Evolutionary conservation across 352 stramenopile species (phyloP).

Genomic region (Elongisporangium undulatum): DNA sequence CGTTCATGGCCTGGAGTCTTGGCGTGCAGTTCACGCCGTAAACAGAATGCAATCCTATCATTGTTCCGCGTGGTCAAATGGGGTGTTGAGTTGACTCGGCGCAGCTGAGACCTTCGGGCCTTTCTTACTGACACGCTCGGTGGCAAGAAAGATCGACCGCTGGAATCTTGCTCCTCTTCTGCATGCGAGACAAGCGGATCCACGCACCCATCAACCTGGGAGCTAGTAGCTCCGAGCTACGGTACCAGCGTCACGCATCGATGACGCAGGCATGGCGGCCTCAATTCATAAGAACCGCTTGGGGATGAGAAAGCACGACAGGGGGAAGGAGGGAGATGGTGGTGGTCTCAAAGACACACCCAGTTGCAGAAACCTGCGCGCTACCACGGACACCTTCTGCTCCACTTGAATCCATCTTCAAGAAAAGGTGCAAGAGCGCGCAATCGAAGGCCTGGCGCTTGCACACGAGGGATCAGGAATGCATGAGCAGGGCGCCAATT

Average conservation of each 20-base stretch:
- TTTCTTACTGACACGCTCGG: neutral
- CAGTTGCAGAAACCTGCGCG: neutral
- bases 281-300: too few species aligned
- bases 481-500: neutral
- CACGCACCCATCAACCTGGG: neutral
- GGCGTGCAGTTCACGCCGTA: constrained; percentile 40
- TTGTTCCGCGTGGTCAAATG: neutral
- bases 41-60: constrained; percentile 1
- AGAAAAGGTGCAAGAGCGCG: constrained; percentile 1
- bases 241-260: neutral
- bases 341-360: neutral
- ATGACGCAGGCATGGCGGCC: neutral
- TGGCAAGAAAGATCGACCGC: neutral
- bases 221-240: too few species aligned
- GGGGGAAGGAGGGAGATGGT: neutral
- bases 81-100: neutral
- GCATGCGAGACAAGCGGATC: neutral
- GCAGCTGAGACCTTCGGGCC: neutral
- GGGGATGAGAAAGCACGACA: neutral
- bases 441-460: neutral
- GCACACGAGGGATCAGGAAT: neutral
- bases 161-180: neutral
- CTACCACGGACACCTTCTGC: neutral
- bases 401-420: neutral
- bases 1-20: constrained; percentile 81